Conservation (phyloP, 2,329 filamentous ascomycete genomes). For the Diaporthe destruens region DNA sequence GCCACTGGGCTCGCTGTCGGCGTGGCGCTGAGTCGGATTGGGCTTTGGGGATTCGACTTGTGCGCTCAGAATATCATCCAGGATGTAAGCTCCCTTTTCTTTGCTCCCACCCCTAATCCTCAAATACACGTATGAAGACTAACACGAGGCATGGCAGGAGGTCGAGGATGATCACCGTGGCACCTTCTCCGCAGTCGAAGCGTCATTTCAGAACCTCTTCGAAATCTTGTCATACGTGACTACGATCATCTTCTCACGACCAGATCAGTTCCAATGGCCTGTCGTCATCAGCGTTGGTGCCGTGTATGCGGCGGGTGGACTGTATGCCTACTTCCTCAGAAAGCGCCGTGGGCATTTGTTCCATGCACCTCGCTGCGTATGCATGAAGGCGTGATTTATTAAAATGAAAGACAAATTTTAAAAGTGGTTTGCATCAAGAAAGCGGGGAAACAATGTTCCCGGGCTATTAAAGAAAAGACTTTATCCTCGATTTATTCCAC, state of each 20-base stretch:
- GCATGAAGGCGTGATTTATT: constrained; percentile 18
- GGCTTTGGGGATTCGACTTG: constrained; percentile 73
- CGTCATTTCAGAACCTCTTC: constrained; percentile 76
- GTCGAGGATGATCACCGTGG: constrained; percentile 70
- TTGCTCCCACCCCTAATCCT: background rate
- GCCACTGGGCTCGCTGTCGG: constrained; percentile 63
- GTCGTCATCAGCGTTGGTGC: constrained; percentile 69
- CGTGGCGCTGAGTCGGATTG: constrained; percentile 68
- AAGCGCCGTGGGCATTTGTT: constrained; percentile 70
- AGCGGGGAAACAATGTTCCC: too few relatives aligned
- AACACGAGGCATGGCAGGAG: constrained; percentile 54
- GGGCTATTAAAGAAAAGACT: too few relatives aligned
- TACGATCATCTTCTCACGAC: constrained; percentile 74
- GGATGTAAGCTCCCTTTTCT: constrained; percentile 58
- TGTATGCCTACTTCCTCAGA: constrained; percentile 70
- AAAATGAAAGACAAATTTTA: too few relatives aligned
- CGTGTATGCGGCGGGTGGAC: constrained; percentile 60
- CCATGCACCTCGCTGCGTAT: constrained; percentile 55
- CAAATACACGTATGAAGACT: background rate
- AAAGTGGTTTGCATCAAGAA: too few relatives aligned
- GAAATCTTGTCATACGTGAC: constrained; percentile 75
- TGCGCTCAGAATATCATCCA: constrained; percentile 72
- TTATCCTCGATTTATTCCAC: too few relatives aligned
- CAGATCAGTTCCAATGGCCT: constrained; percentile 75
- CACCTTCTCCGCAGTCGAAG: constrained; percentile 76